Base-by-base conservation (phyloP, 176 grass and related monocot species). In the Bonia amplexicaulis region DNA sequence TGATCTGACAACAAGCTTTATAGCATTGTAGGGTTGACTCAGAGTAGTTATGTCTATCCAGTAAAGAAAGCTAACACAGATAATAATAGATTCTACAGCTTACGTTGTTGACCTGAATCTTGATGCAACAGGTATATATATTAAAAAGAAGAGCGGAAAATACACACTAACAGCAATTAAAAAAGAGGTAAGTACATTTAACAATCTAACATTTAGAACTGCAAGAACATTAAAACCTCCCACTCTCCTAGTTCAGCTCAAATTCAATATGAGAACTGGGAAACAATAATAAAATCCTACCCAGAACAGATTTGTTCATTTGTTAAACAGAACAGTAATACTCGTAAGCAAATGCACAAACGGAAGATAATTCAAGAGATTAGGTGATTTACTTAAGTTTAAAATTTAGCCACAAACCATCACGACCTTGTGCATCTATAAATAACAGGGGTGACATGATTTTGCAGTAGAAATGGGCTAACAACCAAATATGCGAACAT, bases 1-100 rank as follows among this genome's bases (percentile, higher is more conserved):
- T 80, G 78, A 27, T 76, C 62, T 76, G 77, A 85, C 72, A 71
- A 77, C n/a, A 8, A 80, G 45, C n/a, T 81, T 73, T 71, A 77
- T 12, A 55, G 0, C 46, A 47, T 71, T 76, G 53, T 76, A 68
- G 69, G 16, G 31, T 53, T 76, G 42, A 74, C 20, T 74, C 26
- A 1, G 19, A 27, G 48, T 39, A 47, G 4, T 63, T 63, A 78
- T 9, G 37, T 17, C 12, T 26, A 14, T 61, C 37, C 37, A 76
- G 19, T 23, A 58, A 76, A 76, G 52, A 40, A 65, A 65, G 33
- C 8, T 31, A 65, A 14, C 23, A 65, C 27, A 65, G 0, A 31
- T 35, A 14, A 16, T 35, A 65, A 65, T 33, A 65, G 27, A 65
- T 65, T 65, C 6, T 33, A 7, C 62, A 65, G 6, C 0, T 76